Evolutionary conservation across 345 rosid genomes (phyloP), one percentile per base, ranked within the genome.

Genomic region (Rhodamnia argentea): DNA sequence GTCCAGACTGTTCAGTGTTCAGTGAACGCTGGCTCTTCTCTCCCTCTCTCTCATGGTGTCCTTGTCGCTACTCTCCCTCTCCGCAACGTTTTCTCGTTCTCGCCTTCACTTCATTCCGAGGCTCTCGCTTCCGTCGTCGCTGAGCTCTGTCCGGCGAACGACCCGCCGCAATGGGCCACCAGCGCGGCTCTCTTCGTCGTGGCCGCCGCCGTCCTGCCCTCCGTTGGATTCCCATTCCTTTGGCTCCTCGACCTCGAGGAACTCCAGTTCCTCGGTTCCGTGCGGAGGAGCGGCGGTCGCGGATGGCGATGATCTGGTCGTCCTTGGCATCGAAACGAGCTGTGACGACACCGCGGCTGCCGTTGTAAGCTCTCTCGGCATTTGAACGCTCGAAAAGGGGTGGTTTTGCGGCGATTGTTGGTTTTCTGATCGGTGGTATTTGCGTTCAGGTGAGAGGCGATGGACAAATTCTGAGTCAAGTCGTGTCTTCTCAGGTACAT

Each of bases 331-430:
- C 86, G 99, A 97, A 90, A 97, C 96, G 29, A 96, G 99, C 91
- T 97, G 99, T 74, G 99, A 97, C 62, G 99, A 96, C 92, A 97
- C 99, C 16, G 99, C 99, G 0, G 99, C 98, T 44, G 99, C 99
- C 86, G 90, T 97, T 27, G 99, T 97, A 88, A 88, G 95, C 54
- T 2, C 27, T 76, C 52, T 85, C 81, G 51, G 10, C 8, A 18
- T 9, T 84, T 50, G 84, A 26, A 70, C 15, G 16, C 83, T 57
- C 29, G 81, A 59, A 5, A 1, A 22, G 76, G 44, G 23, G 13
- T 32, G 7, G 27, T 86, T 81, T 53, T 54, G 59, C 7, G 40
- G 86, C 5, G 16, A 83, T 64, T 75, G 82, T 13, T 11, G 50
- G 86, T 84, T 16, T 57, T 85, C 75, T 83, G 64, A 52, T 82